phyloP scores from a whole-genome alignment of 2,329 filamentous ascomycete species.

The Neopestalotiopsis rosae region DNA sequence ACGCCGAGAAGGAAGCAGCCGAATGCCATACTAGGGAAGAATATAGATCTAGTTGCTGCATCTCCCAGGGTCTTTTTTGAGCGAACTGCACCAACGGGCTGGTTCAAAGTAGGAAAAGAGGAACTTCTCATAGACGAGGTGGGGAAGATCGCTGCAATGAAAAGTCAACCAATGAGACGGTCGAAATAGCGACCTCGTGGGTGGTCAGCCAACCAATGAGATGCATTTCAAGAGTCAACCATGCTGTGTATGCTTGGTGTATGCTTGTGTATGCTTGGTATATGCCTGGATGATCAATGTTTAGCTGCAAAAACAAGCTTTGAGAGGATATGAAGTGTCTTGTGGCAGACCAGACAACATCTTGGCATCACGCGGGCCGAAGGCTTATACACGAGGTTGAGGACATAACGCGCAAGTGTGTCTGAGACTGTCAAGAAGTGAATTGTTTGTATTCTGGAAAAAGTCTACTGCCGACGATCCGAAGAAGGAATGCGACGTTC shows the following conservation, averaged over 20 bases:
- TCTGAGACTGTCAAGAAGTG: background rate
- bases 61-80: slow-evolving; percentile 1
- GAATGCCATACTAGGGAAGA: background rate
- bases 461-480: no score
- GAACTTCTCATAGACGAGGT: background rate
- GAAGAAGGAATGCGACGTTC: no score
- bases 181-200: background rate
- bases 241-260: background rate
- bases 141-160: background rate
- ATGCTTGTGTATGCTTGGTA: background rate
- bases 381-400: background rate
- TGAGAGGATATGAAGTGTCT: background rate
- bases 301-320: background rate
- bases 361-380: background rate
- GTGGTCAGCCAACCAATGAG: background rate
- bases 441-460: background rate
- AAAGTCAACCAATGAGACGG: background rate
- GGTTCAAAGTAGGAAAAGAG: slow-evolving; percentile 1
- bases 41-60: background rate
- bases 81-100: background rate
- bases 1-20: background rate
- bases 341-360: background rate
- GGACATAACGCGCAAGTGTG: background rate
- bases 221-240: background rate
- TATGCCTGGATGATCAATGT: background rate